Evolutionary conservation across 192 early-diverging fungal genomes (phyloP), one percentile per base, ranked within the genome.

Genomic region (Pilobolus umbonatus): DNA sequence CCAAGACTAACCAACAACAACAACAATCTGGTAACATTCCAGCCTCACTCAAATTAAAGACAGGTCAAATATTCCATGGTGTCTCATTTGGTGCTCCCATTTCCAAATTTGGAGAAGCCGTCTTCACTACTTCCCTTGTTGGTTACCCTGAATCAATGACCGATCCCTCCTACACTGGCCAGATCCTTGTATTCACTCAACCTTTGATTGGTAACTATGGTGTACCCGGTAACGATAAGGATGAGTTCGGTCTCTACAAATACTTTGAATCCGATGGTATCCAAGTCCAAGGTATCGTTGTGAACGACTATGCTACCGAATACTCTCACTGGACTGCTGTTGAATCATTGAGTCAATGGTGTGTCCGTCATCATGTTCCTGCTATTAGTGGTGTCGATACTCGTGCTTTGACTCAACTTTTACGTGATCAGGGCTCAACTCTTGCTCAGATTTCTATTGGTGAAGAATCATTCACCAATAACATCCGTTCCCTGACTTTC

Each of bases 101-200:
- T 7, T 67, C 80, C 14, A 55, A 78, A 6, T 79, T 92, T 51
- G 95, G 95, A 65, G 95, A 98, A 71, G 88, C 90, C 11, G 95
- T 98, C 17, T 98, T 98, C 64, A 96, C 95, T 28, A 96, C 94
- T 0, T 89, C 90, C 8, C 65, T 95, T 45, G 95, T 95, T 12
- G 95, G 95, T 28, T 98, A 98, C 76, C 92, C 95, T 12, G 95
- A 98, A 73, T 93, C 90, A 5, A 93, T 98, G 93, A 95, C 92
- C 45, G 95, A 98, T 64, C 95, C 95, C 7, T 95, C 93, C n/a
- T 98, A 98, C 74, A 76, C 74, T 36, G 95, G 95, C 38, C 95
- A 98, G 76, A 93, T 98, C 54, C 82, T 98, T 22, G 91, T 93
- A 5, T 94, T 98, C 54, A 94, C 95, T n/a, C 92, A 94, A 69